Evolutionary conservation across 306 rosid genomes (phyloP).

Genomic region (Trifolium subterraneum): DNA sequence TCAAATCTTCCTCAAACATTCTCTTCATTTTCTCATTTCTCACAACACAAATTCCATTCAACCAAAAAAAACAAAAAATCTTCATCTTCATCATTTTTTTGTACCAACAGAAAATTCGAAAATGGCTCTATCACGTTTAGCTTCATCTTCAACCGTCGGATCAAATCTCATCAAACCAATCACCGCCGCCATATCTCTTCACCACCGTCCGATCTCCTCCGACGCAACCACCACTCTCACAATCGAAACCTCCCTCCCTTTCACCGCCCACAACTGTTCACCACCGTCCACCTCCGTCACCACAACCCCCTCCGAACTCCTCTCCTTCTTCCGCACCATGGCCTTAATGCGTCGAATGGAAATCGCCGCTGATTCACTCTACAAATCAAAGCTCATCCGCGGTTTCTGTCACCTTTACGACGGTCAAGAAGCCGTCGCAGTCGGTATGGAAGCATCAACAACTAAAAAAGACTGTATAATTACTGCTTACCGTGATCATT

Average conservation of each 20-base stretch:
- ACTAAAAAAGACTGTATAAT: constrained; percentile 74
- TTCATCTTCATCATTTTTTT: neutral
- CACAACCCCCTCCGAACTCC: constrained; percentile 66
- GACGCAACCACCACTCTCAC: constrained; percentile 51
- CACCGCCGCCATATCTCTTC: constrained; percentile 49
- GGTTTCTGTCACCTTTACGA: constrained; percentile 97
- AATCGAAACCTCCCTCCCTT: constrained; percentile 78
- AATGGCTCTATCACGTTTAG: constrained; percentile 67
- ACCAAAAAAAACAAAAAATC: neutral
- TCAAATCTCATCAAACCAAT: constrained; percentile 59
- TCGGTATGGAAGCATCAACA: constrained; percentile 87
- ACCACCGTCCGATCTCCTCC: constrained; percentile 62
- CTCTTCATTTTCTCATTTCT: neutral
- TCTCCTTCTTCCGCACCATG: constrained; percentile 74
- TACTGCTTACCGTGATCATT: constrained; percentile 90
- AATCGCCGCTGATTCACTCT: constrained; percentile 94
- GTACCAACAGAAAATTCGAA: constrained; percentile 29
- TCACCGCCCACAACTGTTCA: constrained; percentile 72
- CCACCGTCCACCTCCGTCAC: constrained; percentile 79
- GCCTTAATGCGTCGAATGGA: constrained; percentile 92
- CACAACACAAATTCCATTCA: neutral
- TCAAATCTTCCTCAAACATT: neutral
- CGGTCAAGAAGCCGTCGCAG: constrained; percentile 89
- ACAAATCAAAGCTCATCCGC: constrained; percentile 89
- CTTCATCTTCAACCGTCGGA: constrained; percentile 47